Base-by-base conservation (phyloP, 768 basidiomycete genomes). In the Boletus bicolor region DNA sequence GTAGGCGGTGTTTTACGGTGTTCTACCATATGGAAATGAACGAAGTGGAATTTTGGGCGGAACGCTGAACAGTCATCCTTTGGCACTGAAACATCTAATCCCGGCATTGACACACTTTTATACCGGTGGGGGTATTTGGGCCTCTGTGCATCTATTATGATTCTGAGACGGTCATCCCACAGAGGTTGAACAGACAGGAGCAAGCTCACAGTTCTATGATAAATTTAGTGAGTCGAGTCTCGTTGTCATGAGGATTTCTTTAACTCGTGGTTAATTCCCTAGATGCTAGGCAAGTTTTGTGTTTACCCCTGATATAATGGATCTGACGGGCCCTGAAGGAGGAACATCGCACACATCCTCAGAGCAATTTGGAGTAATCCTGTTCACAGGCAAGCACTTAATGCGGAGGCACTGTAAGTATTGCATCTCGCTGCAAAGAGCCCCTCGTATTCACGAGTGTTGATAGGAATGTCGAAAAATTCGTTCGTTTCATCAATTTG, bases 141-240 rank as follows among this genome's bases (percentile, higher is more conserved):
- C 24, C 8, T 53, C 24, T 55, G 28, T 30, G 11, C 26, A 32
- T 19, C 1, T 14, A 24, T 15, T 42, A 21, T 35, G 54, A 49
- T 50, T 26, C 47, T 56, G 43, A 63, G 30, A 44, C 7, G 8
- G 7, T 21, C 42, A 19, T 47, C 45, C 7, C 21, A 36, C 68
- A 96, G 96, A 98, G 82, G 94, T 98, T 44, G 97, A 99, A 71
- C 88, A 89, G 64, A 99, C 97, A 0, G 97, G 97, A 32, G 92
- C 94, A 21, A 96, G 94, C 67, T 96, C 94, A 0, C 96, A 98
- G 67, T 98, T 99, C 75, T 98, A 97, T 73, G 96, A 97, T 71
- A 95, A 97, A 84, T 96, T 95, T 67, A 91, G 91, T 91, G 65
- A 60, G 88, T 82, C 5, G 30, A 17, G n/a, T 47, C 54, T 61